Base-by-base conservation (phyloP, 2,329 filamentous ascomycete genomes). In the Aspergillus sp. region DNA sequence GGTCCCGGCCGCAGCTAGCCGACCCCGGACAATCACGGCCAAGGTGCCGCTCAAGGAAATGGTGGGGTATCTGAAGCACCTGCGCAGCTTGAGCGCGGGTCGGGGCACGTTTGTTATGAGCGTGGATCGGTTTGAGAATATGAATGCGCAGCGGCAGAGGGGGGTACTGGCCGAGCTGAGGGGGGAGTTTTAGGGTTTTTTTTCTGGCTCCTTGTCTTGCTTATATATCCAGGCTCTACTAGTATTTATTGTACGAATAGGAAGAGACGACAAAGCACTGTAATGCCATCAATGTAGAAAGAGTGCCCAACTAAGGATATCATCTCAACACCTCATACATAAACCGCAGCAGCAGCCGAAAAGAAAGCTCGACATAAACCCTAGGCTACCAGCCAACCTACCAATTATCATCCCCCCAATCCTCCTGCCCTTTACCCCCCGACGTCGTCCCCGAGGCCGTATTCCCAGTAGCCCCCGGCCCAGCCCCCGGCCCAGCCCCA, bases 41-140 rank as follows among this genome's bases (percentile, higher is more conserved):
- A 78, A 83, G 49, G 89, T 96, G 16, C 91, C 91, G 19, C 69
- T 96, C 48, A 93, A 91, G 62, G 89, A 96, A 61, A 95, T 96
- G 85, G 80, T 96, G 22, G 84, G 89, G 26, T 98, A 96, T 58
- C 68, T 96, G 47, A 85, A 86, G 55, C 84, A 93, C 53, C 62
- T 98, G 42, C 71, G 91, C 32, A 88, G 85, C 60, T 72, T 94
- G 66, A 98, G 89, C 3, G 83, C 81, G 2, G 91, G 91, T 0
- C 71, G 91, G 34, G 80, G 80, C 0, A 83, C 79, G 2, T 85
- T 84, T 55, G 75, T 83, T 4, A 85, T 85, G 80, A 73, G 64
- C 40, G 74, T 83, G 29, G 79, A 84, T 62, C 69, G 71, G 24
- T 85, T 83, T 56, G 79, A 84, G 62, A 71, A 67, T 50, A 75